Evolutionary conservation across 73 alveolate genomes (phyloP).

Genomic region (Stentor coeruleus): DNA sequence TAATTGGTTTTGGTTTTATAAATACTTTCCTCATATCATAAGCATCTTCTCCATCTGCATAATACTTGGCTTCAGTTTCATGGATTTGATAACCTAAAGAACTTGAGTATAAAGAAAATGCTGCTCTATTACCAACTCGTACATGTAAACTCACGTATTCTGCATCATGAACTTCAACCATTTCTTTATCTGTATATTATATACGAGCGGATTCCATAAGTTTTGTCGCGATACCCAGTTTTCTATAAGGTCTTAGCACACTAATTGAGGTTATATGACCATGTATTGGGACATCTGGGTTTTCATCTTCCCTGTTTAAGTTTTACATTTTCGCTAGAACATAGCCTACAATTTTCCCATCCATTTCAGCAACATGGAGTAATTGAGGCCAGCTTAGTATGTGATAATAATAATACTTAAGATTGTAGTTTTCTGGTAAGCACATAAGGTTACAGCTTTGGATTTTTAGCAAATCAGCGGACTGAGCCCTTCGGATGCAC

Average conservation of each 20-base stretch:
- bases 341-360: slow-evolving; percentile 89
- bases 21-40: slow-evolving; percentile 89
- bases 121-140: slow-evolving; percentile 93
- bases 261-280: slow-evolving; percentile 95
- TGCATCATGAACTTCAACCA: slow-evolving; percentile 78
- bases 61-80: slow-evolving; percentile 76
- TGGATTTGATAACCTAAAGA: slow-evolving; percentile 72
- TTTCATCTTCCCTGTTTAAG: slow-evolving; percentile 45
- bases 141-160: slow-evolving; percentile 88
- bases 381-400: slow-evolving; percentile 92
- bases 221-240: slow-evolving; percentile 92
- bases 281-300: slow-evolving; percentile 59
- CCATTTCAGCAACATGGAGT: slow-evolving; percentile 90
- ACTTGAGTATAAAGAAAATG: slow-evolving; percentile 78
- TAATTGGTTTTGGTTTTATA: slow-evolving; percentile 36
- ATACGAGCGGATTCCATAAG: slow-evolving; percentile 79
- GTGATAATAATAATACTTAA: slow-evolving; percentile 91
- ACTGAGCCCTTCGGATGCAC: slow-evolving; percentile 53
- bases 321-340: slow-evolving; percentile 61
- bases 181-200: slow-evolving; percentile 38
- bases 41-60: slow-evolving; percentile 97
- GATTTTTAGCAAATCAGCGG: slow-evolving; percentile 72
- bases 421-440: slow-evolving; percentile 94
- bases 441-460: slow-evolving; percentile 60
- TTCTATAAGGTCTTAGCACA: slow-evolving; percentile 89